Conservation (phyloP, 75 land plant genomes). For the Cupressus sempervirens region DNA sequence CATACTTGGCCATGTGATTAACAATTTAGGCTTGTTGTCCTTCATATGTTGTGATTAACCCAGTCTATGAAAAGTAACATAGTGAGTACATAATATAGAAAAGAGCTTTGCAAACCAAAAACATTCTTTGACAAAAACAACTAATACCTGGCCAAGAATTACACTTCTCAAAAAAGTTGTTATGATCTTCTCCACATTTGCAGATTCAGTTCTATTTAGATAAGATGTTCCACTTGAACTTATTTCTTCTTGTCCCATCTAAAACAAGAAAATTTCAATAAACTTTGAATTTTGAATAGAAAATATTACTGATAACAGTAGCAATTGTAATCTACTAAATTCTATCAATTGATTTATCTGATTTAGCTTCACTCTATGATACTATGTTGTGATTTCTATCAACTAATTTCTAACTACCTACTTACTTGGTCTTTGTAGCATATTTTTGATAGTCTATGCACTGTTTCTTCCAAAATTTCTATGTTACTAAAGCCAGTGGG, state of each 20-base stretch:
- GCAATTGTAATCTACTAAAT: background rate
- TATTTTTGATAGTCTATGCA: conserved; percentile 51
- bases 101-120: too few species aligned
- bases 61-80: conserved; percentile 50
- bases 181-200: conserved; percentile 97
- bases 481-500: conserved; percentile 42
- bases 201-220: conserved; percentile 93
- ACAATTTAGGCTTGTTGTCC: conserved; percentile 99
- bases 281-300: background rate
- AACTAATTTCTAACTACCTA: background rate
- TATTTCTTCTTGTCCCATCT: conserved; percentile 99
- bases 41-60: conserved; percentile 98
- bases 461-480: conserved; percentile 27
- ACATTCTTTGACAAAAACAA: background rate
- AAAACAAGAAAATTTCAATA: conserved; percentile 1
- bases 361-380: too few species aligned
- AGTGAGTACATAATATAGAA: background rate
- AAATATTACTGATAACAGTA: background rate
- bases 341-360: too few species aligned
- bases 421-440: conserved; percentile 30
- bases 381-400: background rate
- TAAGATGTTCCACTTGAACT: conserved; percentile 99
- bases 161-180: conserved; percentile 96
- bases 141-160: conserved; percentile 80
- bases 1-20: conserved; percentile 96